These are phyloP conservation scores for Solanum chaucha DNA, from an alignment of 257 asterid species.

Conservation along the genomic window DNA sequence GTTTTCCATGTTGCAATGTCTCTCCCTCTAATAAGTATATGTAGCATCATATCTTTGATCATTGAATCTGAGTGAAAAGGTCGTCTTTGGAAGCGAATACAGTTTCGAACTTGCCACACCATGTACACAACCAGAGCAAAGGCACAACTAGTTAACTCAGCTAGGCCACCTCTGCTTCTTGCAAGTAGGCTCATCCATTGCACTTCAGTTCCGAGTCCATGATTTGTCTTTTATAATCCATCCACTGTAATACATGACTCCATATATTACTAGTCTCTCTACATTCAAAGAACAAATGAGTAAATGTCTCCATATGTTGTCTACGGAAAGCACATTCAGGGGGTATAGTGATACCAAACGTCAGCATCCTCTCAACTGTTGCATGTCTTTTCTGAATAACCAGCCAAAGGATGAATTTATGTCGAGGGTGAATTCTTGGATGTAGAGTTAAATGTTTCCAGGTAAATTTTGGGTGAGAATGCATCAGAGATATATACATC, in stretches of 20 bases:
- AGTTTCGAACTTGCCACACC: not conserved
- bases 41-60: too few species aligned
- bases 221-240: not conserved
- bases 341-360: not conserved
- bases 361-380: not conserved
- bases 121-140: not conserved
- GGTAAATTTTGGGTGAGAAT: not conserved
- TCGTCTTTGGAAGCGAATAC: too few species aligned
- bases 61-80: too few species aligned
- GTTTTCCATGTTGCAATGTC: too few species aligned
- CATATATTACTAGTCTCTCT: not conserved
- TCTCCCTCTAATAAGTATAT: too few species aligned
- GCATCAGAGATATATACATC: not conserved
- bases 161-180: not conserved
- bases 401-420: not conserved
- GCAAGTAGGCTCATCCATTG: not conserved
- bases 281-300: not conserved
- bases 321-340: not conserved
- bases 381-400: not conserved
- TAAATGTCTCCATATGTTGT: too few species aligned
- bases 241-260: not conserved
- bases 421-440: not conserved
- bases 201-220: not conserved
- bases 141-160: not conserved
- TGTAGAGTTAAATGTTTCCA: not conserved